These are phyloP conservation scores for Cytospora mali DNA, from an alignment of 2,329 filamentous ascomycete species.

Conservation along the genomic window DNA sequence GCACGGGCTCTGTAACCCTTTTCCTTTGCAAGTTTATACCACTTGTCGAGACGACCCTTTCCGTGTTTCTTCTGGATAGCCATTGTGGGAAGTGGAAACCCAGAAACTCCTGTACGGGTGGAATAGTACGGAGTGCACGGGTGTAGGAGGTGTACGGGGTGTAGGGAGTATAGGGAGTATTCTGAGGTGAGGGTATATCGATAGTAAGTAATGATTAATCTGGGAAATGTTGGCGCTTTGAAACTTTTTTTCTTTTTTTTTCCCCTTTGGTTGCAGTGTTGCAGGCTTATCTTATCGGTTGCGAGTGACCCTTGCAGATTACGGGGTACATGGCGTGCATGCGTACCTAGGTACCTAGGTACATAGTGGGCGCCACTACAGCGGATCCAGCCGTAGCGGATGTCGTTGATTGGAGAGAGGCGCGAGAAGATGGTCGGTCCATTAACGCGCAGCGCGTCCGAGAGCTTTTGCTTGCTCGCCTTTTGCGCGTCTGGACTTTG, in stretches of 20 bases:
- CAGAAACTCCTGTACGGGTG: not conserved
- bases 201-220: not conserved
- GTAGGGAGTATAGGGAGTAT: constrained; percentile 5
- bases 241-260: not conserved
- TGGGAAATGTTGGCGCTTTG: not conserved
- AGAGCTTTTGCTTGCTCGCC: not conserved
- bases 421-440: constrained; percentile 1
- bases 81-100: constrained; percentile 55
- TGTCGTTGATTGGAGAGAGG: constrained; percentile 12
- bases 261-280: no score
- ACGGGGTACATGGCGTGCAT: no score
- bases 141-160: not conserved
- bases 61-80: constrained; percentile 98
- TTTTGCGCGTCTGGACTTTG: constrained; percentile 8
- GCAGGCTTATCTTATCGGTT: not conserved
- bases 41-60: constrained; percentile 98
- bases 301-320: no score
- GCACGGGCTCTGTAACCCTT: constrained; percentile 96
- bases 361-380: not conserved
- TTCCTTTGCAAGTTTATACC: constrained; percentile 98
- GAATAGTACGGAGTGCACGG: not conserved
- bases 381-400: constrained; percentile 15
- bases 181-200: not conserved
- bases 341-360: not conserved
- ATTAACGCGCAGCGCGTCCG: constrained; percentile 20